phyloP scores from a whole-genome alignment of 768 basidiomycete genomes.

The Suillus clintonianus region DNA sequence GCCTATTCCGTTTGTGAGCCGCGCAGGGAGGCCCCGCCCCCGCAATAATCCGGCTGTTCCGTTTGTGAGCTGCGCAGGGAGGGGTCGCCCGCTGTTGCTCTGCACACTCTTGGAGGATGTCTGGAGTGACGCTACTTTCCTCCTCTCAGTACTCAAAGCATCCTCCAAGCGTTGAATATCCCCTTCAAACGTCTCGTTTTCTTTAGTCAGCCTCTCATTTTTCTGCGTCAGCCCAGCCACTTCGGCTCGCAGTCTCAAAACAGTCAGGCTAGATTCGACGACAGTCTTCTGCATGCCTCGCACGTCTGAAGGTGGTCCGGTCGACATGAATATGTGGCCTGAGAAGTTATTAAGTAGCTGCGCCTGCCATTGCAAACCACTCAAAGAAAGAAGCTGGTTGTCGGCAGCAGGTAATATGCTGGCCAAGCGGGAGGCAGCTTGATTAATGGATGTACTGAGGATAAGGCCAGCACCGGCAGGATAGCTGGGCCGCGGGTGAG shows the following conservation, averaged over 20 bases:
- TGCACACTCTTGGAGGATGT: neutral
- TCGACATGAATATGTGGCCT: conserved; percentile 53
- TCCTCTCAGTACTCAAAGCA: conserved; percentile 15
- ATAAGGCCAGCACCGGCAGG: conserved; percentile 62
- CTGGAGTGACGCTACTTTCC: neutral
- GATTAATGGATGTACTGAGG: conserved; percentile 47
- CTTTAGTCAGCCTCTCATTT: conserved; percentile 26
- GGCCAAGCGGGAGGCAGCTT: conserved; percentile 45
- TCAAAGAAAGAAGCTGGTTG: conserved; percentile 40
- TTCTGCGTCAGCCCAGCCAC: conserved; percentile 37
- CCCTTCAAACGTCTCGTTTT: conserved; percentile 27
- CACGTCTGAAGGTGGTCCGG: conserved; percentile 18
- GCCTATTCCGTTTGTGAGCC: no score
- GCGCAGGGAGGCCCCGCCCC: no score
- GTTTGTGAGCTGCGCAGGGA: no score
- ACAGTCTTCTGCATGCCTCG: conserved; percentile 35
- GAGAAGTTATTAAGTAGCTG: conserved; percentile 63
- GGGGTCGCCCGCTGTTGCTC: no score
- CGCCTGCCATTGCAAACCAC: conserved; percentile 60
- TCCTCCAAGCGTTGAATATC: conserved; percentile 21
- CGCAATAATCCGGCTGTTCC: no score
- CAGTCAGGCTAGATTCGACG: conserved; percentile 51
- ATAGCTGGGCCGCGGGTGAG: conserved; percentile 61
- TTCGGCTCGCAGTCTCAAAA: conserved; percentile 45
- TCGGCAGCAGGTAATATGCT: conserved; percentile 51